Conservation (phyloP, 208 protist species). For the Trypanosoma mega region DNA sequence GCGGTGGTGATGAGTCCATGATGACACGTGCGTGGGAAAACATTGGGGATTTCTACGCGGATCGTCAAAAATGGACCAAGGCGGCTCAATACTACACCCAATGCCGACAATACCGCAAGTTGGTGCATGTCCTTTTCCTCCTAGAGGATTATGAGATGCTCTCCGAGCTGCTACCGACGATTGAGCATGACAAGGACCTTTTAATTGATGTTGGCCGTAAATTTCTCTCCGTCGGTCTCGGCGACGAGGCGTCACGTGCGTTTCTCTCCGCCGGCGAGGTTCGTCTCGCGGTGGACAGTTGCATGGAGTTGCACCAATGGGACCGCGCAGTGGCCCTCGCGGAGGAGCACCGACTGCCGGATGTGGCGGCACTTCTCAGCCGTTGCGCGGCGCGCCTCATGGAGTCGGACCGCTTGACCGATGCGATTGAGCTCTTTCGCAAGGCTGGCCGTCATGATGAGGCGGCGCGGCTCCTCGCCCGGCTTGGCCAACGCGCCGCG, state of each 20-base stretch:
- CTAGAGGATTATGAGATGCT: slow-evolving; percentile 94
- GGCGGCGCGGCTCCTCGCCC: slow-evolving; percentile 91
- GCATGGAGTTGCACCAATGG: slow-evolving; percentile 94
- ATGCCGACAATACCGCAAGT: slow-evolving; percentile 86
- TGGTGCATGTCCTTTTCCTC: slow-evolving; percentile 89
- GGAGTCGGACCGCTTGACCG: slow-evolving; percentile 76
- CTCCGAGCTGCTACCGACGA: slow-evolving; percentile 78
- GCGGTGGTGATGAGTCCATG: slow-evolving; percentile 91
- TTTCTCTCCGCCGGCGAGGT: slow-evolving; percentile 90
- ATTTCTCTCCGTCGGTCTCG: slow-evolving; percentile 91
- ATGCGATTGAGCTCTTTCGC: slow-evolving; percentile 96
- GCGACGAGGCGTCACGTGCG: slow-evolving; percentile 82
- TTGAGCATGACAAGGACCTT: slow-evolving; percentile 91
- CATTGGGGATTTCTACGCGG: slow-evolving; percentile 96
- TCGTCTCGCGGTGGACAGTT: slow-evolving; percentile 91
- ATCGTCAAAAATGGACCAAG: slow-evolving; percentile 94
- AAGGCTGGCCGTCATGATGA: slow-evolving; percentile 94
- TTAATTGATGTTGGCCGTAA: slow-evolving; percentile 85
- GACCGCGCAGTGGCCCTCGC: slow-evolving; percentile 89
- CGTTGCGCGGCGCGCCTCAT: slow-evolving; percentile 92
- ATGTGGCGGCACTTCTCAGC: slow-evolving; percentile 86
- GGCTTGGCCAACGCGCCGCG: slow-evolving; percentile 76
- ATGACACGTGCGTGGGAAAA: slow-evolving; percentile 89
- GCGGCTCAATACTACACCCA: slow-evolving; percentile 95
- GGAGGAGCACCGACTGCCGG: slow-evolving; percentile 87